Evolutionary conservation across 345 rosid species (phyloP), one percentile per base, ranked within the genome.

Genomic region (Erodium maritimum): DNA sequence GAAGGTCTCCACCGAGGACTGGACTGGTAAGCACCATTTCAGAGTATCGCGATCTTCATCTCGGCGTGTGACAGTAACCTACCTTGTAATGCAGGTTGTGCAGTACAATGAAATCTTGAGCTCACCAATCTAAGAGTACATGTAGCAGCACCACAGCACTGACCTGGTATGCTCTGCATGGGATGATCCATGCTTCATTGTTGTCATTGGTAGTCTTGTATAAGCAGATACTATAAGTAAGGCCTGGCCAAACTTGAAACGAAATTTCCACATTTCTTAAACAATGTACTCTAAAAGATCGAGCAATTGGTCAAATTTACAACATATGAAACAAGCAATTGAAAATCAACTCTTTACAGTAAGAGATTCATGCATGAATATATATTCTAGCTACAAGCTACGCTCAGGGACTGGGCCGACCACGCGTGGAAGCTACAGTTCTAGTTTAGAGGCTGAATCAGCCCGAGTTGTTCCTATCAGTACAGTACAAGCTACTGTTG

Each of bases 81-180:
- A 24, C 58, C 61, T 60, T 33, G 23, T 19, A 58, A 42, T 68
- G 75, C 78, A 83, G 88, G 88, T 71, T 83, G 74, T 74, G 88
- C 63, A 83, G 72, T 63, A 72, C 85, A 13, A 75, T 83, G 33
- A 80, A 78, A 65, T 68, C 88, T 0, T 78, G 78, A 61, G 73
- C 82, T 22, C 72, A 79, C 45, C 80, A 65, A 51, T n/a, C 18
- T 23, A 29, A 29, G 34, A 29, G 8, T 29, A n/a, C 34, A 29
- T 29, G 34, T 3, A 3, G 3, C 3, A 29, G 34, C 34, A 3
- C 8, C 8, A 3, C 34, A 29, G 5, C 34, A 29, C 8, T n/a
- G n/a, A 29, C 8, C 34, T 29, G 34, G 34, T 29, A 29, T 29
- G 34, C 34, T 29, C 8, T 29, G 34, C 34, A 3, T 29, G 34